Conservation (phyloP, 2,329 filamentous ascomycete genomes). For the Exophiala lecanii-corni region DNA sequence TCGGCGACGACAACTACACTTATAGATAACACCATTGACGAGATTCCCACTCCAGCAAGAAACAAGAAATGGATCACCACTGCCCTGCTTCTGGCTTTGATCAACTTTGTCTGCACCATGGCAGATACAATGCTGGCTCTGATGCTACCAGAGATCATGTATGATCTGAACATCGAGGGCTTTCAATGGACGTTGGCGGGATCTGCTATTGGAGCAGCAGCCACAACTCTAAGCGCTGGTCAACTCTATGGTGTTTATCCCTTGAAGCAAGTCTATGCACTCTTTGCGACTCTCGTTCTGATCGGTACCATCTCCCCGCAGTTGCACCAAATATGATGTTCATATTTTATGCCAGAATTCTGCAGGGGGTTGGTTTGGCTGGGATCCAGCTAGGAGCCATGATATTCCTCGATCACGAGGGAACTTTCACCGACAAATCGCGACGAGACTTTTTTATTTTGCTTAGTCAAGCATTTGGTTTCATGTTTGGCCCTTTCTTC, state of each 20-base stretch:
- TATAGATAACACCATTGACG: neutral
- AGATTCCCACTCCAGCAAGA: neutral
- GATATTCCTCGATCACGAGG: constrained; percentile 14
- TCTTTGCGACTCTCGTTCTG: constrained; percentile 11
- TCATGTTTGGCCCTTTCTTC: constrained; percentile 17
- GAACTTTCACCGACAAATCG: constrained; percentile 16
- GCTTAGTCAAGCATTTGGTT: constrained; percentile 12
- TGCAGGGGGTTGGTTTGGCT: constrained; percentile 14
- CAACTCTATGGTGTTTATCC: constrained; percentile 17
- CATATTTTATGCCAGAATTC: constrained; percentile 13
- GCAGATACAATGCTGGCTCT: constrained; percentile 17
- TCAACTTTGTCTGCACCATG: constrained; percentile 12
- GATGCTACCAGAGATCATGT: constrained; percentile 13
- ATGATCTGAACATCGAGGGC: constrained; percentile 16
- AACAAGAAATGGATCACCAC: constrained; percentile 10
- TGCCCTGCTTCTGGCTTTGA: constrained; percentile 10
- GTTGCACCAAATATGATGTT: constrained; percentile 13
- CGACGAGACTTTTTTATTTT: constrained; percentile 19
- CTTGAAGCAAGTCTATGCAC: constrained; percentile 13
- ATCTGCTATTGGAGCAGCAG: constrained; percentile 15
- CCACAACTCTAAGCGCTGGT: constrained; percentile 12
- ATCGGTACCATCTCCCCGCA: constrained; percentile 11
- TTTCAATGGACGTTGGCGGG: constrained; percentile 18
- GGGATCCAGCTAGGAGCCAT: constrained; percentile 18
- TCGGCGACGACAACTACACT: constrained; percentile 1